Evolutionary conservation across 148 eudicot genomes (phyloP).

Genomic region (Rhododendron williamsianum): DNA sequence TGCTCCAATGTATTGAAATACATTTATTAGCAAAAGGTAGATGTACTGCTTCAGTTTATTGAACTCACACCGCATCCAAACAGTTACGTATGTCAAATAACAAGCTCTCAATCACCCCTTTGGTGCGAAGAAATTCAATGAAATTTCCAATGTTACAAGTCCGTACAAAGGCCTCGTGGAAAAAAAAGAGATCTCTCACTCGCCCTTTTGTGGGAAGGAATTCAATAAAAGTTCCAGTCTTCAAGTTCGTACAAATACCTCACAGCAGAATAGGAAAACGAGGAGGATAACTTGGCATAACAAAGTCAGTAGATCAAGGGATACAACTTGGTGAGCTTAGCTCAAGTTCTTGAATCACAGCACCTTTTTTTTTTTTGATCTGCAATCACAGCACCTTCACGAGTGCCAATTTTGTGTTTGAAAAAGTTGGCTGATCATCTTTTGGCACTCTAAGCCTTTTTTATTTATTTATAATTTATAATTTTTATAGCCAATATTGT

Average conservation of each 20-base stretch:
- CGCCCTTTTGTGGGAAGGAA: background rate
- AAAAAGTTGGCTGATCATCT: background rate
- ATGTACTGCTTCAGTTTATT: background rate
- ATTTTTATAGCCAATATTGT: no score
- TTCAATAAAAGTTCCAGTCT: background rate
- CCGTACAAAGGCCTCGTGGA: background rate
- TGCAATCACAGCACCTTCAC: background rate
- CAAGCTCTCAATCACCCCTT: background rate
- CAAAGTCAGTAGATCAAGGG: background rate
- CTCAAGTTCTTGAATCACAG: background rate
- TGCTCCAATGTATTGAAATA: background rate
- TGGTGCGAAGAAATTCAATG: background rate
- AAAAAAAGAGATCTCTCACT: background rate
- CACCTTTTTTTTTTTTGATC: background rate
- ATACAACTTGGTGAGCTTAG: background rate
- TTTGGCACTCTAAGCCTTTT: background rate
- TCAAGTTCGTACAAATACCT: background rate
- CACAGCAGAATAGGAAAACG: background rate
- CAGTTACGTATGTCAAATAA: background rate
- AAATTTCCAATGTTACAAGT: background rate
- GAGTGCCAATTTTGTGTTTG: no score
- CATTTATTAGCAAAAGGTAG: background rate
- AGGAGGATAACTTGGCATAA: background rate
- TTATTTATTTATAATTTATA: no score
- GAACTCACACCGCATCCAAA: background rate